Evolutionary conservation across 495 filamentous ascomycete genomes (phyloP), one percentile per base, ranked within the genome.

Genomic region (Penicillium waksmanii): DNA sequence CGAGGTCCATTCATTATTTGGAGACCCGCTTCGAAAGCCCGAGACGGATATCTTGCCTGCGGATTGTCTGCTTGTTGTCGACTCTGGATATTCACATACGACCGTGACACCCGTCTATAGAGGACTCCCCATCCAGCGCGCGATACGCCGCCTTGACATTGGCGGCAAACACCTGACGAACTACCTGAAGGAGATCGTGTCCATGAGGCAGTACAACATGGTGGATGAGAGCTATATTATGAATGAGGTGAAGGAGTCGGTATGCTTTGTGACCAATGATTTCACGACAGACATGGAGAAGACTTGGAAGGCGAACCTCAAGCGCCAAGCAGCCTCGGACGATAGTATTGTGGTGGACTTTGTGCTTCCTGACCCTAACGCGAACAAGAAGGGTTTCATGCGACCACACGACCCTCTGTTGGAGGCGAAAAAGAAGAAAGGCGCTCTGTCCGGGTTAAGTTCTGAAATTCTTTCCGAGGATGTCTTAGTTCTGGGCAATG

Each of bases 91-190:
- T 65, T 97, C 93, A 5, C 91, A 96, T 71, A 97, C 95, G 2
- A 96, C 90, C n/a, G 81, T 97, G 38, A 90, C 91, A 0, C 96
- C 95, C 1, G 80, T 97, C 21, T 85, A 96, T 66, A 84, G 86
- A 46, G 94, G 93, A 15, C 85, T 84, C 35, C 87, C 93, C 13
- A 74, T 97, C 19, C 92, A 98, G 63, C 77, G 85, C 23, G 91
- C 87, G 12, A 85, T 97, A 56, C 89, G 96, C 15, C 84, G 95
- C 51, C 86, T 99, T 40, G 92, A 97, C 58, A 77, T 99, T 25
- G 95, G 95, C 21, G 95, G 95, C 11, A 97, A 96, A 70, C 83
- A 95, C 34, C 77, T 99, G 55, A 97, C 95, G n/a, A 98, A 97
- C 72, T 89, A 93, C 66, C 83, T 99, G 21, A 94, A 96, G 61